Evolutionary conservation across 2,329 filamentous ascomycete species (phyloP).

Genomic region (Podosphaera leucotricha): DNA sequence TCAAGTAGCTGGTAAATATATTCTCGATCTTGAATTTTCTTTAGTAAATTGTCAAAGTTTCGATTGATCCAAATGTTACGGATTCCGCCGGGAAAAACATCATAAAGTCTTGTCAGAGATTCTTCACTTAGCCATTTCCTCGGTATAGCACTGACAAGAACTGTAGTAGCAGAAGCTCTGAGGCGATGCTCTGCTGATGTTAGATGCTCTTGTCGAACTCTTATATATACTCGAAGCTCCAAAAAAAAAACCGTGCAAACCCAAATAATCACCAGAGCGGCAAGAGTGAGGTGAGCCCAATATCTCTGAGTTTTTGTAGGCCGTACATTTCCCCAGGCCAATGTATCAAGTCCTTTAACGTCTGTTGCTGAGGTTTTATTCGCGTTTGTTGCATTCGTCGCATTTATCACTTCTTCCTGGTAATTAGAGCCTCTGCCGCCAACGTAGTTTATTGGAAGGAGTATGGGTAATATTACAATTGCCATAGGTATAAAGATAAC

Average conservation of each 20-base stretch:
- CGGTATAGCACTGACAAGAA: constrained; percentile 78
- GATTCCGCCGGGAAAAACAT: constrained; percentile 88
- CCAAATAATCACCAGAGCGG: constrained; percentile 55
- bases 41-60: constrained; percentile 58
- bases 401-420: constrained; percentile 12
- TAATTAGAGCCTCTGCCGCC: constrained; percentile 35
- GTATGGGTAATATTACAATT: constrained; percentile 53
- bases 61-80: constrained; percentile 93
- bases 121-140: constrained; percentile 73
- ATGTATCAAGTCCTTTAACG: constrained; percentile 43
- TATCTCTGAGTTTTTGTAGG: constrained; percentile 42
- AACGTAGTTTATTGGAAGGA: constrained; percentile 64
- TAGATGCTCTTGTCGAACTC: constrained; percentile 79
- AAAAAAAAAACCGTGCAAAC: constrained; percentile 71
- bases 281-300: constrained; percentile 66
- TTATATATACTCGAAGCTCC: constrained; percentile 71
- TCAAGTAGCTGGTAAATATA: constrained; percentile 51
- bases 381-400: constrained; percentile 3
- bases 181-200: constrained; percentile 88
- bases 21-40: constrained; percentile 61
- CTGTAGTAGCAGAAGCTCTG: constrained; percentile 81
- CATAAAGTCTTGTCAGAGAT: constrained; percentile 62
- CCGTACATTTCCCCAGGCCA: constrained; percentile 74
- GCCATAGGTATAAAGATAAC: constrained; percentile 80
- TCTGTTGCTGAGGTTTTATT: constrained; percentile 12